Base-by-base conservation (phyloP, 2,329 filamentous ascomycete genomes). In the Neonectria punicea region DNA sequence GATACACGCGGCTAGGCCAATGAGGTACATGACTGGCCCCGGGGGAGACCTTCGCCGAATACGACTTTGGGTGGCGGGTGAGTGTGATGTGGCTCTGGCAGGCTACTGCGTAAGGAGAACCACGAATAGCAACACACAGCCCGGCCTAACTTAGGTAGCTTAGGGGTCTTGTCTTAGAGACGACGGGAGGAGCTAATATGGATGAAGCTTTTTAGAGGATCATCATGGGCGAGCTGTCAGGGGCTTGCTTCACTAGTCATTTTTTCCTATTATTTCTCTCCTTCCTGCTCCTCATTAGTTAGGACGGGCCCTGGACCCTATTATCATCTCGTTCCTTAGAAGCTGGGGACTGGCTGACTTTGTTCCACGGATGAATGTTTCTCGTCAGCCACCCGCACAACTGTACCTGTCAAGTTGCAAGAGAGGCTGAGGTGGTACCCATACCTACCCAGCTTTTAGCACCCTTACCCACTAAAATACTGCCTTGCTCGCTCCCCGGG, bases 51-150 rank as follows among this genome's bases (percentile, higher is more conserved):
- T 32, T 63, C 50, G 61, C 41, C 61, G 61, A 56, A 55, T 64
- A 64, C 61, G 55, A 63, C 44, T 54, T 18, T 39, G 55, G 50
- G 50, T 59, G 55, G 55, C 55, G 61, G 50, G 61, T 25, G 58
- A 49, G 61, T 43, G 61, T 30, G 58, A 49, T 49, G 51, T 61
- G 51, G 34, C 47, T 51, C 32, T 55, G 28, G 20, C 28, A 32
- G 36, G 16, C 36, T 16, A 39, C 30, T 30, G 30, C 30, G 30
- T 30, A 39, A 39, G 36, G 36, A 16, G 36, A 51, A 49, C 58
- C 53, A 61, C 63, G 58, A 65, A 65, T 65, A 65, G 63, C 32
- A 65, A 65, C 58, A 58, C 36, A 62, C 54, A 61, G 58, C 58
- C 58, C 53, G 50, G 50, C 61, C 56, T 41, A 25, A 25, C 44